A percentile compares a stretch with the other conserved stretches of the same genome.
Evolutionary conservation across 2,329 filamentous ascomycete species (phyloP).

Genomic region (Chaetomium sp.): DNA sequence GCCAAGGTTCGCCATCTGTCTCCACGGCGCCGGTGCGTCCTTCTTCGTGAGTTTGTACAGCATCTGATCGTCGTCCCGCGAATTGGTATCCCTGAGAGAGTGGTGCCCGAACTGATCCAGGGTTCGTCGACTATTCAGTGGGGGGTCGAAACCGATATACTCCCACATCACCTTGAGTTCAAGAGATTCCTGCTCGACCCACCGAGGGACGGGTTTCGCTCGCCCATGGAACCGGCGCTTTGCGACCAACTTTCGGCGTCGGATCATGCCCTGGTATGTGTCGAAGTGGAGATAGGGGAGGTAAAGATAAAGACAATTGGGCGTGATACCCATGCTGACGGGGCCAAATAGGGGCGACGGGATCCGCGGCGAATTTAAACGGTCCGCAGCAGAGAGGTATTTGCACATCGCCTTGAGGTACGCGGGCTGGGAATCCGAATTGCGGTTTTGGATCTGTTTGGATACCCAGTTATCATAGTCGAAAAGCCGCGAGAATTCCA

Average conservation of each 20-base stretch:
- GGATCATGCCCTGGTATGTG: slow-evolving; percentile 60
- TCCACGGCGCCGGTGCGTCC: slow-evolving; percentile 30
- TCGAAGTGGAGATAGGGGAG: slow-evolving; percentile 67
- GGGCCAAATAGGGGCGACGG: slow-evolving; percentile 26
- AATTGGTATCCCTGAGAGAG: slow-evolving; percentile 60
- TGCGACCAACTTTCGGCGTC: slow-evolving; percentile 57
- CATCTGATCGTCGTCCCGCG: slow-evolving; percentile 67
- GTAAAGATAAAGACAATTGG: slow-evolving; percentile 52
- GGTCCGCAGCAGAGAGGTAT: slow-evolving; percentile 41
- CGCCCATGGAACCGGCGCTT: slow-evolving; percentile 56
- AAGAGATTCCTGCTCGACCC: slow-evolving; percentile 56
- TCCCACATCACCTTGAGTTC: slow-evolving; percentile 65
- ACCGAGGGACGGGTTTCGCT: slow-evolving; percentile 56
- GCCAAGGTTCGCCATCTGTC: not conserved
- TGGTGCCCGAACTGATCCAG: slow-evolving; percentile 67
- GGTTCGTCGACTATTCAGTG: slow-evolving; percentile 62
- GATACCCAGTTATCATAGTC: slow-evolving; percentile 48
- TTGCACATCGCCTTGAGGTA: slow-evolving; percentile 46
- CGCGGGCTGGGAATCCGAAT: slow-evolving; percentile 44
- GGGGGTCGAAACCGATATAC: slow-evolving; percentile 61
- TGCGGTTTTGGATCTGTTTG: slow-evolving; percentile 46
- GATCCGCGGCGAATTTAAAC: slow-evolving; percentile 33
- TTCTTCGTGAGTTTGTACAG: slow-evolving; percentile 65
- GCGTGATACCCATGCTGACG: slow-evolving; percentile 14
- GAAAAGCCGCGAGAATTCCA: slow-evolving; percentile 44